A percentile compares a stretch with the other conserved stretches of the same genome.
These are phyloP conservation scores for Russula griseocarnosa DNA, from an alignment of 768 basidiomycete genomes.

Conservation along the genomic window DNA sequence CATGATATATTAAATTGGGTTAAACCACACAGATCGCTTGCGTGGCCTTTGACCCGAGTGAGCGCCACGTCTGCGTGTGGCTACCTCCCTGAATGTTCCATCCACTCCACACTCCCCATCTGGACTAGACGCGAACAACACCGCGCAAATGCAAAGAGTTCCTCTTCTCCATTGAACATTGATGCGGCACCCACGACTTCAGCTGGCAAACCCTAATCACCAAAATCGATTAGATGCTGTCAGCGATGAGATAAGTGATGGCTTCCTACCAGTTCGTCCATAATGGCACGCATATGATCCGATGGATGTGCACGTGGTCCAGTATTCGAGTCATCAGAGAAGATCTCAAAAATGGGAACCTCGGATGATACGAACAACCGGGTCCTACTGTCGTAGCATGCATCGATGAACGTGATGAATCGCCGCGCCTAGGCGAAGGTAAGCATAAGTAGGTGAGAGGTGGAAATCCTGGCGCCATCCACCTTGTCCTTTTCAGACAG, in stretches of 20 bases:
- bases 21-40: neutral
- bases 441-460: neutral
- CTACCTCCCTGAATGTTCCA: conserved; percentile 41
- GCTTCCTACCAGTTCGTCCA: conserved; percentile 82
- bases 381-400: conserved; percentile 93
- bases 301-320: conserved; percentile 45
- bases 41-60: neutral
- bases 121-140: conserved; percentile 84
- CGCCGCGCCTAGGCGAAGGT: conserved; percentile 62
- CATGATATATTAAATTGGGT: neutral
- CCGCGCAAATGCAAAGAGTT: conserved; percentile 94
- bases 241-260: neutral
- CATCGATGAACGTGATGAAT: conserved; percentile 98
- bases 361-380: conserved; percentile 90
- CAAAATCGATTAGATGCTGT: too few species aligned
- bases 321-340: conserved; percentile 60
- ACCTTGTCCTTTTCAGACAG: conserved; percentile 84
- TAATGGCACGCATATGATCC: conserved; percentile 87
- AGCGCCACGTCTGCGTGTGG: too few species aligned
- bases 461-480: conserved; percentile 17
- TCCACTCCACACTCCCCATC: conserved; percentile 91
- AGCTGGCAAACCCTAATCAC: conserved; percentile 64
- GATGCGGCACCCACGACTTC: conserved; percentile 77
- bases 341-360: conserved; percentile 86
- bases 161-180: conserved; percentile 95